A percentile compares a stretch with the other conserved stretches of the same genome.
Conservation (phyloP, 1,284 basidiomycete genomes). For the Entoloma clypeatum region DNA sequence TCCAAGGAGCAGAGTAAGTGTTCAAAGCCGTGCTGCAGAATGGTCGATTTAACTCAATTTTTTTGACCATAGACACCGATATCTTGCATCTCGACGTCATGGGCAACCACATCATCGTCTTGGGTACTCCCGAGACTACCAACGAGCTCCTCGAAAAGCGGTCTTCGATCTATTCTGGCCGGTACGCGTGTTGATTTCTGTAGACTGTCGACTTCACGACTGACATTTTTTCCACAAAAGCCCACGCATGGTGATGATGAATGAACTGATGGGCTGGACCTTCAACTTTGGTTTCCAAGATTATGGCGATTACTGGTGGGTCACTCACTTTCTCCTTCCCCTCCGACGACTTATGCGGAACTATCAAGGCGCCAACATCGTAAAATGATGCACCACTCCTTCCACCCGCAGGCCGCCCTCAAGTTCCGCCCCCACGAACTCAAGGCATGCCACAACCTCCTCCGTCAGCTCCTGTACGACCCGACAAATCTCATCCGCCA, state of each 20-base stretch:
- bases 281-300: conserved; percentile 14
- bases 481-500: conserved; percentile 20
- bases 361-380: conserved; percentile 7
- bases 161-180: conserved; percentile 19
- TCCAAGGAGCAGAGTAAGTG: conserved; percentile 9
- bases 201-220: not conserved
- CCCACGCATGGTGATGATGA: conserved; percentile 20
- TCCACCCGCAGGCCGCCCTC: conserved; percentile 17
- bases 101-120: conserved; percentile 17
- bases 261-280: conserved; percentile 22
- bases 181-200: conserved; percentile 15
- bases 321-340: too few species aligned
- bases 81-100: conserved; percentile 28
- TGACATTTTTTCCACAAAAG: conserved; percentile 4
- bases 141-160: conserved; percentile 18
- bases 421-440: conserved; percentile 19
- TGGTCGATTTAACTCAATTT: too few species aligned
- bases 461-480: conserved; percentile 19
- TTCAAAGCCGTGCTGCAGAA: not conserved
- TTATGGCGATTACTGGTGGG: conserved; percentile 7
- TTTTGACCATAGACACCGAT: conserved; percentile 19
- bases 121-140: conserved; percentile 15
- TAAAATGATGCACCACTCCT: conserved; percentile 19
- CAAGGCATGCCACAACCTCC: conserved; percentile 17
- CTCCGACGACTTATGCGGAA: not conserved